Percentiles rank a stretch among this genome's conserved stretches.
Conservation (phyloP, 345 rosid genomes). For the Eucalyptus marginata region DNA sequence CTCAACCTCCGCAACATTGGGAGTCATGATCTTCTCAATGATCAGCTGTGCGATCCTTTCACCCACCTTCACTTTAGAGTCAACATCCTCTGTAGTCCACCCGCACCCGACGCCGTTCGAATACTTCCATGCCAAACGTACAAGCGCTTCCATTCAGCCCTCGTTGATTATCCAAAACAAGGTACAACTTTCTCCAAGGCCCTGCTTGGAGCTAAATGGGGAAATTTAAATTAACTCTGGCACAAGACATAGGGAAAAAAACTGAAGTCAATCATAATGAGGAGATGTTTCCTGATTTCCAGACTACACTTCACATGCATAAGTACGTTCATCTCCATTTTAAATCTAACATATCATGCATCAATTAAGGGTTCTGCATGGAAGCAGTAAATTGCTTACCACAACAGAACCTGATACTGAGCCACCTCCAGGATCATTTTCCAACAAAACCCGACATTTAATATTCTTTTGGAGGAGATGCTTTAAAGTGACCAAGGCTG, state of each 20-base stretch:
- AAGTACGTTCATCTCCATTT: background rate
- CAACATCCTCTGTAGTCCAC: too few species aligned
- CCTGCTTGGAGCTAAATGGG: background rate
- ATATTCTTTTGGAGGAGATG: conserved; percentile 74
- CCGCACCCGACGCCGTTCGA: too few species aligned
- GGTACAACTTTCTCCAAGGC: background rate
- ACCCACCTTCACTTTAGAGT: too few species aligned
- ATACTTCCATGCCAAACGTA: too few species aligned
- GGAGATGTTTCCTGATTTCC: background rate
- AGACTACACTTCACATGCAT: background rate
- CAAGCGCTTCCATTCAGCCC: too few species aligned
- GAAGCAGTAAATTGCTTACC: conserved; percentile 24
- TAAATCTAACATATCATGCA: background rate
- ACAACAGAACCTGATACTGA: conserved; percentile 81
- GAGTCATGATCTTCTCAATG: too few species aligned
- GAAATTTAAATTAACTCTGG: background rate
- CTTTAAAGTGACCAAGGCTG: conserved; percentile 81
- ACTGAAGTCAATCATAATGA: background rate
- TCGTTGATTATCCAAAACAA: too few species aligned
- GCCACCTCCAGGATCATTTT: conserved; percentile 98
- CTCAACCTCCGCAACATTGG: too few species aligned
- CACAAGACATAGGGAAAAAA: background rate
- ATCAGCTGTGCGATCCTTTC: too few species aligned
- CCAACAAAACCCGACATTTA: conserved; percentile 83
- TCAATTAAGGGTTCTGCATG: background rate